Percentiles rank a stretch among this genome's conserved stretches.
Conservation (phyloP, 306 rosid species). For the Prosopis cineraria region DNA sequence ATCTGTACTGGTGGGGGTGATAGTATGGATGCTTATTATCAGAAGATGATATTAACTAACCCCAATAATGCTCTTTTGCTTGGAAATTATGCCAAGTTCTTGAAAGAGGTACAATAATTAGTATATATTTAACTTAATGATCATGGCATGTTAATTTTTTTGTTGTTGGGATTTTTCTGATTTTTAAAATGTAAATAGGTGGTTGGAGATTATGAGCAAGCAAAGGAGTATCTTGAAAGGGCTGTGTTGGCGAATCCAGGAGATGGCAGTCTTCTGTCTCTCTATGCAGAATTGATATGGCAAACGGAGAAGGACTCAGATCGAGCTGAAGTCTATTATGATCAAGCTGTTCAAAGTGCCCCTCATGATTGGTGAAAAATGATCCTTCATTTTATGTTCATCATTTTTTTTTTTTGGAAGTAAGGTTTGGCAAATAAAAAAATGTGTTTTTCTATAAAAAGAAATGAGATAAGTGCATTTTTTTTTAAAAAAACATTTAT, state of each 20-base stretch:
- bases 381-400: no score
- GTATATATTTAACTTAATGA: not conserved
- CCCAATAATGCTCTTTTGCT: constrained; percentile 76
- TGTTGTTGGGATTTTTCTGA: not conserved
- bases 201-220: constrained; percentile 64
- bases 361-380: constrained; percentile 66
- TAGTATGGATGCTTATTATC: constrained; percentile 61
- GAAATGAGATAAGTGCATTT: no score
- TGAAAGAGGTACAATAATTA: constrained; percentile 61
- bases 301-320: constrained; percentile 53
- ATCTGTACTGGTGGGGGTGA: constrained; percentile 51
- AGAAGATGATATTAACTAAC: constrained; percentile 70
- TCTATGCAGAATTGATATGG: constrained; percentile 78
- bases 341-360: constrained; percentile 67
- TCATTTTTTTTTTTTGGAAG: no score
- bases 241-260: constrained; percentile 68
- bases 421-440: no score
- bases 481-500: no score
- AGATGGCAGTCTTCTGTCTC: constrained; percentile 58
- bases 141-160: not conserved
- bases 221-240: constrained; percentile 73
- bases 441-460: no score
- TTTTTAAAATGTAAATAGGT: constrained; percentile 41
- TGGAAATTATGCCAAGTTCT: constrained; percentile 83
- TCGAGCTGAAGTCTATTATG: constrained; percentile 70